Evolutionary conservation across 805 yeast species (phyloP).

Genomic region (Starmerella scarabaei): DNA sequence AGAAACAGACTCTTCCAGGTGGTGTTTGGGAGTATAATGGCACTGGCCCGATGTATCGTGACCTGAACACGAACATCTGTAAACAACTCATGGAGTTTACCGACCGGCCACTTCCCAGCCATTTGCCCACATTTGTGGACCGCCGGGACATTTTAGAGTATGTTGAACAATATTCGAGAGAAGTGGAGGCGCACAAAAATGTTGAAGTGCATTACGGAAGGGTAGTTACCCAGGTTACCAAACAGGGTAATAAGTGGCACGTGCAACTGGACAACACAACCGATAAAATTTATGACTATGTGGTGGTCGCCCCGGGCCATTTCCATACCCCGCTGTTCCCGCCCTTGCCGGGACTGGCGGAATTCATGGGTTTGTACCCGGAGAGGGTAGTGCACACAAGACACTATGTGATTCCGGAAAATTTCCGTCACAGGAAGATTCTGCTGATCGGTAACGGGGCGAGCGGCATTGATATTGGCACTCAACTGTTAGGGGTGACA

Average conservation of each 20-base stretch:
- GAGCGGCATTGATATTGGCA: constrained; percentile 61
- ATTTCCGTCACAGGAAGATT: constrained; percentile 35
- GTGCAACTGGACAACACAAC: constrained; percentile 27
- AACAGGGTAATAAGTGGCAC: constrained; percentile 33
- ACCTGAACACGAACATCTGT: constrained; percentile 58
- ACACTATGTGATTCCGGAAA: constrained; percentile 37
- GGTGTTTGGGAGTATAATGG: constrained; percentile 65
- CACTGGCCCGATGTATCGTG: constrained; percentile 44
- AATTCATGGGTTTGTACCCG: constrained; percentile 27
- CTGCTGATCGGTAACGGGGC: constrained; percentile 67
- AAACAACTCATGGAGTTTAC: constrained; percentile 53
- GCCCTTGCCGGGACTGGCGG: constrained; percentile 38
- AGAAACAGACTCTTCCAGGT: constrained; percentile 47
- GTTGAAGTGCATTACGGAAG: constrained; percentile 34
- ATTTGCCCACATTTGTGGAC: constrained; percentile 42
- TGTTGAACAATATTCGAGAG: constrained; percentile 40
- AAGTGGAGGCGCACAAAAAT: constrained; percentile 25
- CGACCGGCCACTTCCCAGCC: constrained; percentile 37
- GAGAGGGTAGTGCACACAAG: constrained; percentile 41
- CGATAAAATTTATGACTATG: constrained; percentile 37
- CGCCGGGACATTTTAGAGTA: constrained; percentile 52
- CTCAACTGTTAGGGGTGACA: constrained; percentile 39
- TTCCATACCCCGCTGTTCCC: constrained; percentile 53
- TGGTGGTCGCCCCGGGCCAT: constrained; percentile 53
- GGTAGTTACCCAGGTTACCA: constrained; percentile 34